Conservation (phyloP, 1,139 yeast genomes). For the Sporopachydermia cereana region DNA sequence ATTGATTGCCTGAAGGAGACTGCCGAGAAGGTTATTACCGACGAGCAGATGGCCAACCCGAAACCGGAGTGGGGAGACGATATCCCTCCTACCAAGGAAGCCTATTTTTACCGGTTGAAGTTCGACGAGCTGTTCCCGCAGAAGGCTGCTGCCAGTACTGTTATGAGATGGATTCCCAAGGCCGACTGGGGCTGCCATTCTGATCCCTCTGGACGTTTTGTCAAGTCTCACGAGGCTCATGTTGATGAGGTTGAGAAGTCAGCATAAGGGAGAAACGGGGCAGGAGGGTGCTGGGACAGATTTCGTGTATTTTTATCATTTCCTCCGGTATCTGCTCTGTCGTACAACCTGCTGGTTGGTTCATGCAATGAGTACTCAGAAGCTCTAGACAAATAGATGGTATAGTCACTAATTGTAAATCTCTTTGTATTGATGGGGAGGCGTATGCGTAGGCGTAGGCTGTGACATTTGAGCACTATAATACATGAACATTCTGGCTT, state of each 20-base stretch:
- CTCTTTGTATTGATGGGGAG: too few relatives aligned
- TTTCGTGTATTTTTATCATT: too few relatives aligned
- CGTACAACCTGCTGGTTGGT: too few relatives aligned
- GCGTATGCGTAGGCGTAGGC: too few relatives aligned
- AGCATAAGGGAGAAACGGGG: neutral
- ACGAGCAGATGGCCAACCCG: constrained; percentile 81
- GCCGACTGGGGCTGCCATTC: constrained; percentile 99
- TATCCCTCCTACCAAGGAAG: constrained; percentile 94
- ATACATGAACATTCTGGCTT: too few relatives aligned
- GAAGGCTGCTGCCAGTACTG: constrained; percentile 89
- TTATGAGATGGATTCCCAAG: constrained; percentile 99
- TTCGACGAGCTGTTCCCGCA: constrained; percentile 87
- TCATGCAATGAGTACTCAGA: too few relatives aligned
- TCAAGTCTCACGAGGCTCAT: constrained; percentile 71
- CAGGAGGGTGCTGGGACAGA: neutral
- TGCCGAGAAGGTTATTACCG: constrained; percentile 76
- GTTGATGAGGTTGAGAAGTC: constrained; percentile 21
- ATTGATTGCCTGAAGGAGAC: constrained; percentile 94
- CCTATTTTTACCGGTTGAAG: constrained; percentile 96
- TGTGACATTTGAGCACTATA: too few relatives aligned
- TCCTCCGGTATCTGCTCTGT: too few relatives aligned
- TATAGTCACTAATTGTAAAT: too few relatives aligned
- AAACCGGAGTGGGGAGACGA: constrained; percentile 95
- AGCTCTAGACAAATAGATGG: too few relatives aligned
- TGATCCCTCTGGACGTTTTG: constrained; percentile 97